Percentiles rank a stretch among this genome's conserved stretches.
phyloP scores from a whole-genome alignment of 371 early-diverging fungal genomes.

The Cokeromyces recurvatus region DNA sequence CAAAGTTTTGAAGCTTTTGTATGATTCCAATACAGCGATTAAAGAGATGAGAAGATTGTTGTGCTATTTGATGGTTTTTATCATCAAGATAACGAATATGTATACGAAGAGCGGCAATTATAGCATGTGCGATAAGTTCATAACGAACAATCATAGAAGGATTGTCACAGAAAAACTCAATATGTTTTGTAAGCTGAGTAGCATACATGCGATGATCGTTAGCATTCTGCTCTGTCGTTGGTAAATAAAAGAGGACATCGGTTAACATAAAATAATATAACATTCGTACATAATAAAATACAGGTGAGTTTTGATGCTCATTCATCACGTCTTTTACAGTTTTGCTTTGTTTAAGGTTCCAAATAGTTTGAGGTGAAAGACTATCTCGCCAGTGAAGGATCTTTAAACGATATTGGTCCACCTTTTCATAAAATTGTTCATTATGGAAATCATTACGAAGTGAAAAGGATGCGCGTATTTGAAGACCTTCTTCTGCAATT shows the following conservation, averaged over 20 bases:
- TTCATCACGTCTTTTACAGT: constrained; percentile 2
- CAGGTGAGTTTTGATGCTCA: neutral
- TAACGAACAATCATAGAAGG: constrained; percentile 1
- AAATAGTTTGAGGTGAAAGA: neutral
- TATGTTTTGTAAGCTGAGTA: neutral
- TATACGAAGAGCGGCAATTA: constrained; percentile 7
- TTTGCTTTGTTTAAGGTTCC: neutral
- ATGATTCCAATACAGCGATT: constrained; percentile 1
- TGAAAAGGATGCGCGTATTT: constrained; percentile 2
- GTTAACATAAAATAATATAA: constrained; percentile 7
- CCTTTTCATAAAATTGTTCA: neutral
- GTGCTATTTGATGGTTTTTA: neutral
- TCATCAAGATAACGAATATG: constrained; percentile 3
- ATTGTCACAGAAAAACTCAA: constrained; percentile 3
- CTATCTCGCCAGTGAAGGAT: constrained; percentile 7
- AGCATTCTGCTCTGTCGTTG: neutral
- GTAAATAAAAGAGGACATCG: constrained; percentile 8
- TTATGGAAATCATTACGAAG: neutral
- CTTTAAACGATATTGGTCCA: neutral
- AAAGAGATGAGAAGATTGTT: constrained; percentile 7
- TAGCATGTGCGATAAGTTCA: constrained; percentile 9
- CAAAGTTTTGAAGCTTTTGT: constrained; percentile 1
- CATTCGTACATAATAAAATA: neutral
- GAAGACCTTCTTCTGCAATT: constrained; percentile 17
- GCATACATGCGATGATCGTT: constrained; percentile 8